Evolutionary conservation across 176 grass and related monocot genomes (phyloP), one percentile per base, ranked within the genome.

Genomic region (Leersia perrieri): DNA sequence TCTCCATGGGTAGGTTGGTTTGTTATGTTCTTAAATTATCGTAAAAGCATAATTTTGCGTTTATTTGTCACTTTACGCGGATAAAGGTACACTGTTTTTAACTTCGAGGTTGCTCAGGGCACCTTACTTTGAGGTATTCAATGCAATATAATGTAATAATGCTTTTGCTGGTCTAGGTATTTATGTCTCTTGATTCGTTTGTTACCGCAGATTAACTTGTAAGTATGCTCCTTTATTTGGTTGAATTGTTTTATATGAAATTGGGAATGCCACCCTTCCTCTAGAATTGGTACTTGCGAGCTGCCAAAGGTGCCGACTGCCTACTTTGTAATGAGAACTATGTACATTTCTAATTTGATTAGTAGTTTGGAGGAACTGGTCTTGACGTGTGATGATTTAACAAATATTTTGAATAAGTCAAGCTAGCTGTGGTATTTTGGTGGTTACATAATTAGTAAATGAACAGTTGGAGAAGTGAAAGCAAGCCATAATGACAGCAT

Each of bases 351-450:
- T 74, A 75, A n/a, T 66, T 62, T 63, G 32, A 26, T 80, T 68
- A 23, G 11, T 83, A 39, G 32, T 79, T 80, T 64, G 63, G 69
- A 29, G 32, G 71, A 89, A 89, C 63, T 36, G 57, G 82, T 89
- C 53, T 77, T 81, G 76, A 57, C n/a, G 29, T 42, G 60, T 72
- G 35, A 57, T 76, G 55, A 25, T 55, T 75, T 76, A 76, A 70
- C 82, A 47, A 76, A 64, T 28, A 60, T 71, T 71, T 75, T 30
- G 71, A 85, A 82, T 72, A 23, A 65, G 25, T 57, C 45, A 31
- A 65, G 33, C 42, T 76, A 76, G 77, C 64, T 85, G 31, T 79
- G 65, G 47, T 65, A 44, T 39, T 64, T 84, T 44, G 44, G 64
- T 18, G 15, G 45, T 58, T 65, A 76, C 23, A 13, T 10, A 71